Percentiles rank a stretch among this genome's conserved stretches.
phyloP scores from a whole-genome alignment of 163 green algal genomes.

The Smithsoniella earleae region DNA sequence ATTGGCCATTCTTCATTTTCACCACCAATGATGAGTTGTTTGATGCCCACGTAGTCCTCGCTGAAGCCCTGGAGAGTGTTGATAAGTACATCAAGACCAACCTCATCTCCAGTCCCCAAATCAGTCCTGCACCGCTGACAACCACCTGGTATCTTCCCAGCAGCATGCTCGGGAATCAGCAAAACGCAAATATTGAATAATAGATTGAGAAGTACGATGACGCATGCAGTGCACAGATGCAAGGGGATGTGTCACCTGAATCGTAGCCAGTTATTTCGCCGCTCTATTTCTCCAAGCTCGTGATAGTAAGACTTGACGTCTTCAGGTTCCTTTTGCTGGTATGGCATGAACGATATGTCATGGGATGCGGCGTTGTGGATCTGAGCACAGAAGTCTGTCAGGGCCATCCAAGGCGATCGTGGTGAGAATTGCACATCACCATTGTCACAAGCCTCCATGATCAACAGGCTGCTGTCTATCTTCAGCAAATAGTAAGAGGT shows the following conservation, averaged over 20 bases:
- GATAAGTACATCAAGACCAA: conserved; percentile 79
- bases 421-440: too few relatives aligned
- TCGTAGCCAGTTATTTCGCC: conserved; percentile 49
- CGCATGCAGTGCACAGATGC: not conserved
- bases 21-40: conserved; percentile 50
- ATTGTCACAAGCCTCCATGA: too few relatives aligned
- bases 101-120: conserved; percentile 76
- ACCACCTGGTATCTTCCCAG: not conserved
- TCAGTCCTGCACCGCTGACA: conserved; percentile 52
- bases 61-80: conserved; percentile 69
- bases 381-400: not conserved
- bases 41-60: conserved; percentile 55
- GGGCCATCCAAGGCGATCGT: not conserved
- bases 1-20: conserved; percentile 56
- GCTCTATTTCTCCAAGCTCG: conserved; percentile 65
- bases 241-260: conserved; percentile 45
- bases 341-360: conserved; percentile 55
- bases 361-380: conserved; percentile 36
- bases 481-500: too few relatives aligned
- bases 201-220: not conserved
- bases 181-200: not conserved
- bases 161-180: not conserved
- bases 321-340: conserved; percentile 46
- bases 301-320: conserved; percentile 59
- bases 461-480: too few relatives aligned